Base-by-base conservation (phyloP, 768 basidiomycete genomes). In the Psilocybe sp. region DNA sequence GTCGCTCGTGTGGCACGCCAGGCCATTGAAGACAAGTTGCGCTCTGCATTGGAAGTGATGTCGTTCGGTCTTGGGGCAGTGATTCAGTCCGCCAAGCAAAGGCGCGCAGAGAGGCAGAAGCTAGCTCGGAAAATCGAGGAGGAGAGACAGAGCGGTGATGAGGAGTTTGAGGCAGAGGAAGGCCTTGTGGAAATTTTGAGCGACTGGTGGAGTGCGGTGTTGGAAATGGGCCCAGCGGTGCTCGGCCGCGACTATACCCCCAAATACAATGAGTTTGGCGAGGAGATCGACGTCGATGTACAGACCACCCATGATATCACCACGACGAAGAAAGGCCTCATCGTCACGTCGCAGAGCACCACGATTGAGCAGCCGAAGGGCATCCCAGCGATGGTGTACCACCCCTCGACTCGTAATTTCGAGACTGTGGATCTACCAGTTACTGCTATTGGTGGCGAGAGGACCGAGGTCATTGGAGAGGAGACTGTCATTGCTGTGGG, bases 401-500 rank as follows among this genome's bases (percentile, higher is more conserved):
- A 59, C 39, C 54, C 55, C 19, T 36, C 40, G 13, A 60, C 49
- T 20, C 37, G 34, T 20, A 35, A 42, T 34, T 51, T 52, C 31
- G 51, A 48, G 23, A 23, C 18, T 12, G 50, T 53, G 13, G 51
- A 60, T 42, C 62, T 61, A 28, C 56, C 60, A 13, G n/a, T 42
- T 32, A 40, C 46, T 18, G 52, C 18, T 11, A 43, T 33, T 10
- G 47, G 44, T 40, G 46, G 44, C 4, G 39, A 20, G 20, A 28
- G 23, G 23, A 19, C 41, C 1, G 47, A 53, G 13, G 43, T 35
- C n/a, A 46, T 51, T 16, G 53, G 46, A n/a, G 53, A 58, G 6
- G 64, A 68, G 44, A 66, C 66, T 2, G 57, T 68, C 3, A 34
- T 74, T 20, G 69, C 70, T n/a, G 52, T 72, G 37, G 71, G 73